These are phyloP conservation scores for Vachellia collinsii DNA, from an alignment of 306 rosid genomes.

Conservation along the genomic window DNA sequence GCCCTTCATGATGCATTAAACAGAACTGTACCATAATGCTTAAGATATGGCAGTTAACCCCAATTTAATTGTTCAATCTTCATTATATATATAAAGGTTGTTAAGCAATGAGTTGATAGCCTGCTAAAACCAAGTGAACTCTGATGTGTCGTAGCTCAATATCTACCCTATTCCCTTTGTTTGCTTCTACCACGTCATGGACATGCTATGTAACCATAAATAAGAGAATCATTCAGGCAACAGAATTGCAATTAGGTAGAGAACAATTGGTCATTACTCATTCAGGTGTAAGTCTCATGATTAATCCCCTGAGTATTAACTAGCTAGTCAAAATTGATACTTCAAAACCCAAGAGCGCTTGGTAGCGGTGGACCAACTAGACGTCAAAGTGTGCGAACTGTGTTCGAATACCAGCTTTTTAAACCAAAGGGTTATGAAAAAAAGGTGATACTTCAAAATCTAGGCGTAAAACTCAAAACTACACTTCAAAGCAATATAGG, in stretches of 20 bases:
- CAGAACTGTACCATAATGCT: not conserved
- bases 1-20: conserved; percentile 9
- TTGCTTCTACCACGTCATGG: not conserved
- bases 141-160: not conserved
- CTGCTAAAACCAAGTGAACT: not conserved
- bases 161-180: not conserved
- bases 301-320: not conserved
- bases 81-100: not conserved
- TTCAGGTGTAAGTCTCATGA: not conserved
- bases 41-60: not conserved
- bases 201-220: too few relatives aligned
- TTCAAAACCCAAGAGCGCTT: not conserved
- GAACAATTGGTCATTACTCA: not conserved
- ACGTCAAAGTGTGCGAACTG: too few relatives aligned
- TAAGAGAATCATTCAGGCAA: not conserved
- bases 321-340: not conserved
- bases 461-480: not conserved
- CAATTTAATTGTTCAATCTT: not conserved
- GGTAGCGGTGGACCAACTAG: too few relatives aligned
- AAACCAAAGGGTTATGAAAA: too few relatives aligned
- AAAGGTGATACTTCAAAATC: too few relatives aligned
- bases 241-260: not conserved
- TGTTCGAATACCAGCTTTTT: too few relatives aligned
- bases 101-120: conserved; percentile 1
- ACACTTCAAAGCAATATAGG: conserved; percentile 16